Evolutionary conservation across 805 yeast genomes (phyloP), one percentile per base, ranked within the genome.

Genomic region (Lipomyces yamanashiensis): DNA sequence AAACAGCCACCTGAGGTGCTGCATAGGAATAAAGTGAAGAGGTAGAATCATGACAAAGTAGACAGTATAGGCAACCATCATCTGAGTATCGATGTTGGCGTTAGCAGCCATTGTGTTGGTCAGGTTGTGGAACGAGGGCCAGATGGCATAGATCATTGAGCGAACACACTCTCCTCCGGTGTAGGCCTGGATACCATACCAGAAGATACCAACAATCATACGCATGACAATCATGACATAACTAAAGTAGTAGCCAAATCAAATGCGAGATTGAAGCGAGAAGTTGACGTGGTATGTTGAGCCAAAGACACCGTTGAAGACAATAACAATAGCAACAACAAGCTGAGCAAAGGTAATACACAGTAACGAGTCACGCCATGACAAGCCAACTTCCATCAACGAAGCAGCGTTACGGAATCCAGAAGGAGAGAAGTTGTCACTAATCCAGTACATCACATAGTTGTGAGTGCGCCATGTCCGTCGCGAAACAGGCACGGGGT

Each of bases 41-140:
- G 97, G 97, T 64, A 91, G 80, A 56, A 90, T 87, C 62, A 83
- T 81, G 13, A 89, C 76, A 92, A 96, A 91, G 76, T 88, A 92
- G 56, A 92, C 76, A 77, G 92, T 91, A 75, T 89, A 91, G 34
- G 86, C 79, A 74, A 91, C 78, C 75, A 90, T 87, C 59, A 84
- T 84, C 74, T 87, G 88, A 2, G 67, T 62, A 23, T 54, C 57
- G 39, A 64, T 64, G 28, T 67, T 53, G 9, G 59, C 63, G 17
- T 55, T 47, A 15, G 19, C 64, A 13, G 70, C 60, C 39, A 67
- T 19, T 10, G 57, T 85, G 74, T 91, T 82, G 34, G 63, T 70
- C 62, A 74, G 67, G 41, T 75, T 63, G 8, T 68, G 69, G 49
- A 74, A 73, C 23, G 70, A 70, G 28, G 83, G 91, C 78, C 89